Base-by-base conservation (phyloP, 352 stramenopile species). In the Globisporangium echinulatum region DNA sequence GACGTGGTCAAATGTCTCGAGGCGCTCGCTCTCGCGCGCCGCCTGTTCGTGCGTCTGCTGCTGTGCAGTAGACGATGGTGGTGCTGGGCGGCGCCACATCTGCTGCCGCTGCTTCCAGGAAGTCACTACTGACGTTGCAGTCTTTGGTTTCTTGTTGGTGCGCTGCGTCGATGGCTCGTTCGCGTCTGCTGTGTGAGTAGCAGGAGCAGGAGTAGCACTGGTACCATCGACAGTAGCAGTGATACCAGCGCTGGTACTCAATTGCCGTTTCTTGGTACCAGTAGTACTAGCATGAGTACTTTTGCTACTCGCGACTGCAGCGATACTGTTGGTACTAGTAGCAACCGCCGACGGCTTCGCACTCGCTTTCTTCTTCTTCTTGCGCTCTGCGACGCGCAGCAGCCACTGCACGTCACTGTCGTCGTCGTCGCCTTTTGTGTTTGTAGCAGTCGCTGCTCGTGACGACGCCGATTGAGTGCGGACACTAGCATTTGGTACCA, bases 1-100 rank as follows among this genome's bases (percentile, higher is more conserved):
- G 11, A 81, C 76, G 10, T 70, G 59, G 17, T 84, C 76, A 13
- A 86, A 86, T n/a, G 66, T 70, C 38, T 82, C 70, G 50, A 71
- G 70, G 7, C 52, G 50, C 55, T 40, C 61, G 37, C 38, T 62
- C 54, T 62, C 61, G 3, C 49, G 40, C 0, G 25, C n/a, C 5
- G 43, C 36, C 3, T 48, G 13, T 10, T 64, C 44, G 13, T 49
- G 43, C 6, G 38, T 33, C 4, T 2, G 14, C 42, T 61, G 48
- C 10, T 19, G 33, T n/a, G 17, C 37, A 15, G 8, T 62, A 49
- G 1, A 36, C 55, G n/a, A 49, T 52, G 13, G 19, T 36, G 46
- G 14, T 50, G 43, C n/a, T 3, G 33, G 48, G 14, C 52, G 38
- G 50, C 59, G 50, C 52, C 63, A 63, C 55, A 69, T 52, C 44